Percentiles rank a stretch among this genome's conserved stretches.
Evolutionary conservation across 805 yeast genomes (phyloP).

Genomic region (Wickerhamiella occidentalis): DNA sequence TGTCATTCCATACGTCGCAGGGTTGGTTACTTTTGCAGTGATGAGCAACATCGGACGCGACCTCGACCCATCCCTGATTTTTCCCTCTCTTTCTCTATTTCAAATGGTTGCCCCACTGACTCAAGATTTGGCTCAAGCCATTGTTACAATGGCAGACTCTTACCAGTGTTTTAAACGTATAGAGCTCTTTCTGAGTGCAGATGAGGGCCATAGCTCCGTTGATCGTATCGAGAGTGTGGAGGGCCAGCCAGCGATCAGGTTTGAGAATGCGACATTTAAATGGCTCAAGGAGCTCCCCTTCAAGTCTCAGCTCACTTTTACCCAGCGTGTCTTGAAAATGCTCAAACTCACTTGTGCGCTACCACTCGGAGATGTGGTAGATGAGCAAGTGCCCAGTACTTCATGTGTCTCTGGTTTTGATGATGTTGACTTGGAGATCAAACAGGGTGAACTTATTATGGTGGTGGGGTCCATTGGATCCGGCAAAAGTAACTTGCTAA

Average conservation of each 20-base stretch:
- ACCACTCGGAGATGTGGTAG: background rate
- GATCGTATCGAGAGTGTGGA: conserved; percentile 2
- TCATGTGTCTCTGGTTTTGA: background rate
- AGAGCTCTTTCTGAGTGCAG: conserved; percentile 25
- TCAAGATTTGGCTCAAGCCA: conserved; percentile 41
- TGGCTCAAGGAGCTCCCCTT: conserved; percentile 38
- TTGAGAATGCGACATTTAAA: conserved; percentile 41
- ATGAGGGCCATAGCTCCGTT: conserved; percentile 30
- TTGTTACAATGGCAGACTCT: conserved; percentile 32
- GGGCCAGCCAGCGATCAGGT: conserved; percentile 14
- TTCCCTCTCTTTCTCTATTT: conserved; percentile 60
- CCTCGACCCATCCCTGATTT: conserved; percentile 48
- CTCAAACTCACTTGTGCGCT: background rate
- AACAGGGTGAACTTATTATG: conserved; percentile 58
- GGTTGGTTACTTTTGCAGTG: conserved; percentile 47
- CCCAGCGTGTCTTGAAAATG: background rate
- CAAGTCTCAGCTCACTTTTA: background rate
- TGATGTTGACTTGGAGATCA: conserved; percentile 35
- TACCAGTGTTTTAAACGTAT: conserved; percentile 26
- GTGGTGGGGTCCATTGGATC: conserved; percentile 73
- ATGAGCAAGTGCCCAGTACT: background rate
- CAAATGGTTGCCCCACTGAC: conserved; percentile 59
- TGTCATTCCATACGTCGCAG: conserved; percentile 59
- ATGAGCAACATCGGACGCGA: conserved; percentile 34
- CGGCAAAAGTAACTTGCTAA: conserved; percentile 64